A percentile compares a stretch with the other conserved stretches of the same genome.
These are phyloP conservation scores for Priceomyces castillae DNA, from an alignment of 805 yeast genomes.

Conservation along the genomic window DNA sequence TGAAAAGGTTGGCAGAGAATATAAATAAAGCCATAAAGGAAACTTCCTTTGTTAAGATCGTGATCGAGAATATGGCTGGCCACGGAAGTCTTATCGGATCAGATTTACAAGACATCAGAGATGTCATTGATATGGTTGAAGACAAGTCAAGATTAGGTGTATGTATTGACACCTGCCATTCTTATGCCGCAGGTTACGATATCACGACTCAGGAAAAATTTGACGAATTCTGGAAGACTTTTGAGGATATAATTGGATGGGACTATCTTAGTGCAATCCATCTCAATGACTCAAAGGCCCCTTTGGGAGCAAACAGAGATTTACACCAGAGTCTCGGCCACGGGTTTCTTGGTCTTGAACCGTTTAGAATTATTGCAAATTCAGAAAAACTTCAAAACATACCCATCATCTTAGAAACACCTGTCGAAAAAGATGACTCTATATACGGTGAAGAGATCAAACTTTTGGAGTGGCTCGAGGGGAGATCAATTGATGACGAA, in stretches of 20 bases:
- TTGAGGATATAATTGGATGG: slow-evolving; percentile 72
- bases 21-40: slow-evolving; percentile 74
- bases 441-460: slow-evolving; percentile 80
- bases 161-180: slow-evolving; percentile 93
- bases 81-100: slow-evolving; percentile 90
- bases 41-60: slow-evolving; percentile 79
- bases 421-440: slow-evolving; percentile 63
- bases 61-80: slow-evolving; percentile 97
- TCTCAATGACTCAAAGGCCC: slow-evolving; percentile 93
- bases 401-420: slow-evolving; percentile 88
- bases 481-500: slow-evolving; percentile 47
- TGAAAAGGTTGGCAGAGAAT: slow-evolving; percentile 68
- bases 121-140: slow-evolving; percentile 75
- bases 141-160: slow-evolving; percentile 88
- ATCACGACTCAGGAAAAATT: slow-evolving; percentile 58
- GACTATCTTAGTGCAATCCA: slow-evolving; percentile 79
- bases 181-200: slow-evolving; percentile 96
- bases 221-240: slow-evolving; percentile 68
- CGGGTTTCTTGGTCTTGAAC: slow-evolving; percentile 86
- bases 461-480: slow-evolving; percentile 77
- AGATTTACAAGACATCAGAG: slow-evolving; percentile 66
- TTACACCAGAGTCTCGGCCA: slow-evolving; percentile 85
- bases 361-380: slow-evolving; percentile 76
- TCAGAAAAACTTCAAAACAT: slow-evolving; percentile 56
- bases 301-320: slow-evolving; percentile 85